Percentiles rank a stretch among this genome's conserved stretches.
These are phyloP conservation scores for Trichoderma brevicompactum DNA, from an alignment of 2,329 filamentous ascomycete genomes.

Conservation along the genomic window DNA sequence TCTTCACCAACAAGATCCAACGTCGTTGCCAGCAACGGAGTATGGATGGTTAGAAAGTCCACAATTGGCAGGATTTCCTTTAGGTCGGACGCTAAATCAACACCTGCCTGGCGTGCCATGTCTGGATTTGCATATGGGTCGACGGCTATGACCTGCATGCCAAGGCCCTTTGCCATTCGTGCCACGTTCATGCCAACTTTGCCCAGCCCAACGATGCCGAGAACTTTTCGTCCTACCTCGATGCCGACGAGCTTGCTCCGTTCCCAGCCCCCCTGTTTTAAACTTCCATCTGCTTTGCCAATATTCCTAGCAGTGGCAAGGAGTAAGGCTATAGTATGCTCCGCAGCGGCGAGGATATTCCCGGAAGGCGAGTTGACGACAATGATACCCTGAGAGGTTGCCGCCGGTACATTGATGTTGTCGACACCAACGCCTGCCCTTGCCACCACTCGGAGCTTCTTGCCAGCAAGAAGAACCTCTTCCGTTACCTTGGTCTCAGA, in stretches of 20 bases:
- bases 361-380: conserved; percentile 80
- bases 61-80: conserved; percentile 64
- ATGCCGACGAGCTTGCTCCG: conserved; percentile 74
- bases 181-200: conserved; percentile 83
- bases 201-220: conserved; percentile 79
- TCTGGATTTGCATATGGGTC: conserved; percentile 78
- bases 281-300: conserved; percentile 67
- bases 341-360: conserved; percentile 80
- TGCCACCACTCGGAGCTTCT: conserved; percentile 75
- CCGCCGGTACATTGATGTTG: conserved; percentile 76
- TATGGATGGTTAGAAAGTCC: conserved; percentile 82
- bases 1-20: conserved; percentile 70
- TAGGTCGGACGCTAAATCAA: conserved; percentile 63
- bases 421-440: conserved; percentile 82
- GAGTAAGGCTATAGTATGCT: conserved; percentile 76
- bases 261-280: conserved; percentile 78
- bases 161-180: conserved; percentile 75
- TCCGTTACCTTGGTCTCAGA: conserved; percentile 82
- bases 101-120: conserved; percentile 70
- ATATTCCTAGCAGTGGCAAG: conserved; percentile 76
- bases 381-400: conserved; percentile 74
- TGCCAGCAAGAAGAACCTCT: conserved; percentile 66
- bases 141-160: conserved; percentile 74
- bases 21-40: conserved; percentile 77
- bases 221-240: conserved; percentile 76